Evolutionary conservation across 176 grass and related monocot species (phyloP), one percentile per base, ranked within the genome.

Genomic region (Triticum dicoccoides): DNA sequence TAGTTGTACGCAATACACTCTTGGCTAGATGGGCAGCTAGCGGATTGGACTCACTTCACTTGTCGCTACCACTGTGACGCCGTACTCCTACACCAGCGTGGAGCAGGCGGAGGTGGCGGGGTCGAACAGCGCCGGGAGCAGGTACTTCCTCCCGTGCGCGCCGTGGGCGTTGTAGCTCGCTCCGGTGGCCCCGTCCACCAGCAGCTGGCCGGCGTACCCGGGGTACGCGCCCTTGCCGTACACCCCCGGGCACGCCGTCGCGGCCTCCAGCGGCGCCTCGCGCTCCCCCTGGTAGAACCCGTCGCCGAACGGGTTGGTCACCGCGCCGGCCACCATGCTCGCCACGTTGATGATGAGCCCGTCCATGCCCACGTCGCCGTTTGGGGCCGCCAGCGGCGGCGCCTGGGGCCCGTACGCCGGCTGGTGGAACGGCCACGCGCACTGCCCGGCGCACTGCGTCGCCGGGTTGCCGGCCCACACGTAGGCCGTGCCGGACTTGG

Each of bases 341-440:
- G 93, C 93, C 35, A 95, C 82, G 74, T 91, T 95, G 58, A 91
- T 89, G 30, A 95, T 83, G 70, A 95, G 80, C 1, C 93, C 91
- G 41, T 91, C 93, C 20, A 92, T 58, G 11, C 88, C 93, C 8
- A 89, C 83, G 82, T 92, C 93, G 11, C 79, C 91, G 64, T 87
- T 95, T 5, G 93, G 93, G 0, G 93, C 41, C 9, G 84, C 54
- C 6, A 95, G 68, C 59, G 90, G 64, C 17, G 83, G 76, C 27
- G 69, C 68, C 87, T 95, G 93, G 0, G 93, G 93, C 61, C 93
- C 93, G 25, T 87, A 95, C 32, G 73, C 42, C 9, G 94, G 94
- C 82, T 91, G 83, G 82, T 94, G 91, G 87, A 99, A 99, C 64
- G 97, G 97, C 97, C 97, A 96, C 75, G 97, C 90, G 80, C 97